Evolutionary conservation across 345 rosid species (phyloP).

Genomic region (Anacardium occidentale): DNA sequence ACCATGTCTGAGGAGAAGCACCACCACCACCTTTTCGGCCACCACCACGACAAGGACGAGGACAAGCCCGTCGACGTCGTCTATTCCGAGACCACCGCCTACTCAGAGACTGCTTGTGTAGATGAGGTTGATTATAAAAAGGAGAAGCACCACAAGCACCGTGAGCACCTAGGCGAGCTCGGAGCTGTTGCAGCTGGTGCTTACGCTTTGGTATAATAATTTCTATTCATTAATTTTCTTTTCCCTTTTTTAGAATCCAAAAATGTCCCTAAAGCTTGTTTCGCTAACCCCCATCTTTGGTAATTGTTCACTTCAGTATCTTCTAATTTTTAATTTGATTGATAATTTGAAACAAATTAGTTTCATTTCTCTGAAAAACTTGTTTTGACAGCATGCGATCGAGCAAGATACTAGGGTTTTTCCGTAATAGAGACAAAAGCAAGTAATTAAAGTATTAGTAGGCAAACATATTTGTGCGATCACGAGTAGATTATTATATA

Average conservation of each 20-base stretch:
- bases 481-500: too few relatives aligned
- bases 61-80: slow-evolving; percentile 24
- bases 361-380: background rate
- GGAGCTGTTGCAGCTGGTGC: slow-evolving; percentile 47
- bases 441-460: too few relatives aligned
- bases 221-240: background rate
- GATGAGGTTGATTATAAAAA: slow-evolving; percentile 33
- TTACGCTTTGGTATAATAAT: slow-evolving; percentile 45
- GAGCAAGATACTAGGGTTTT: too few relatives aligned
- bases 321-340: background rate
- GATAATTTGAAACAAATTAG: too few relatives aligned
- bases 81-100: slow-evolving; percentile 12
- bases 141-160: slow-evolving; percentile 68
- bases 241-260: too few relatives aligned
- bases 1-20: slow-evolving; percentile 48
- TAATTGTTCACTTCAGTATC: background rate
- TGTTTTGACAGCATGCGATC: background rate
- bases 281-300: too few relatives aligned
- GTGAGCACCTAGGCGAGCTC: slow-evolving; percentile 47
- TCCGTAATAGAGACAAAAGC: too few relatives aligned
- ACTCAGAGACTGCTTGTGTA: background rate
- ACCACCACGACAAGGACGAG: slow-evolving; percentile 36
- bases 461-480: too few relatives aligned
- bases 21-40: slow-evolving; percentile 44
- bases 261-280: too few relatives aligned